Base-by-base conservation (phyloP, 768 basidiomycete genomes). In the Boletellus ananiceps region DNA sequence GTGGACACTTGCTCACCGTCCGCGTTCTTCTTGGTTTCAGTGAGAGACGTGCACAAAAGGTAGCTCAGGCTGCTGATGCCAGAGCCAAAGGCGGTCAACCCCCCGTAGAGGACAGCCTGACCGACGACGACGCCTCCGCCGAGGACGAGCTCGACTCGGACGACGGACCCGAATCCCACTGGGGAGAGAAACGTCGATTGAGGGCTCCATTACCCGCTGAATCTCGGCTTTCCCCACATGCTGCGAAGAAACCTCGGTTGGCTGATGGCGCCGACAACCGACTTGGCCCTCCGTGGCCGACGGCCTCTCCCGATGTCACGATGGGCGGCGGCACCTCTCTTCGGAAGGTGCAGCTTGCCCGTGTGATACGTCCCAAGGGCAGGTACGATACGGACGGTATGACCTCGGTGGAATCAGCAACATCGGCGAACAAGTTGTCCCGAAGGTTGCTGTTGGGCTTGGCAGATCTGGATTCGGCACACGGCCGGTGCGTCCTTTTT, bases 401-500 rank as follows among this genome's bases (percentile, higher is more conserved):
- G 41, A 21, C 42, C 40, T 46, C 55, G 16, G 40, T 51, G 32
- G 66, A 66, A 29, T 32, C 49, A 19, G 54, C 48, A 2, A 44
- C 16, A 15, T 50, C 51, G 34, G 42, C 54, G 48, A 59, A 36
- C 51, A 60, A 58, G 40, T 47, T 69, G 33, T 39, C 54, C 32
- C 67, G 62, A 33, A 56, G 66, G 32, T 43, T 70, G 33, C 51
- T 54, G 31, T 55, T 69, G 46, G 51, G 60, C 12, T 67, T 84
- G 18, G 81, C 82, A 18, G 81, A 86, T 66, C 66, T 88, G 29
- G 79, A 82, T 64, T 74, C 78, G 5, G 67, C 74, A n/a, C 54
- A 65, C 43, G 85, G 83, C 42, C 74, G 86, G 84, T 86, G 69
- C 54, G 81, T 71, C 42, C 29, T 2, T 38, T 50, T 37, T 13